These are phyloP conservation scores for Lactarius sp. DNA, from an alignment of 768 basidiomycete genomes.

Conservation along the genomic window DNA sequence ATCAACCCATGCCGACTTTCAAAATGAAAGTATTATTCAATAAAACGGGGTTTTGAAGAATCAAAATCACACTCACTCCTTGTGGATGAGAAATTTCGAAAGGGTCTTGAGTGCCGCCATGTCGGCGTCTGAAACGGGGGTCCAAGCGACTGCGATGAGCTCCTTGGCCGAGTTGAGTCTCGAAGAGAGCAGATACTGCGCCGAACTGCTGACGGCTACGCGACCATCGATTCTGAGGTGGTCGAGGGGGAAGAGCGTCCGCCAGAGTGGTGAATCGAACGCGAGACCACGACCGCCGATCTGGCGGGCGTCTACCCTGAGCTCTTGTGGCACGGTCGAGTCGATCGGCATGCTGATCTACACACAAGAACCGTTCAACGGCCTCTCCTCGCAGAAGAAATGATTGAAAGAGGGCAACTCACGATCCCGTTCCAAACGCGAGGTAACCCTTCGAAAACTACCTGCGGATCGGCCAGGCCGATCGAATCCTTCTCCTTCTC, in stretches of 20 bases:
- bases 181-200: constrained; percentile 74
- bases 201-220: constrained; percentile 69
- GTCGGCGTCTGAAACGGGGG: constrained; percentile 43
- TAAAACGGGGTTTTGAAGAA: not conserved
- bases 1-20: constrained; percentile 78
- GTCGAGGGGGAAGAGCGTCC: constrained; percentile 51
- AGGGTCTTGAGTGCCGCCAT: constrained; percentile 55
- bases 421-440: constrained; percentile 76
- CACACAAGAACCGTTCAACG: constrained; percentile 22
- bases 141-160: constrained; percentile 70
- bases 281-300: constrained; percentile 67
- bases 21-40: constrained; percentile 11
- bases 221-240: constrained; percentile 78
- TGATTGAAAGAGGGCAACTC: constrained; percentile 26
- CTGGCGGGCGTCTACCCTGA: constrained; percentile 65
- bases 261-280: constrained; percentile 54
- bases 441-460: constrained; percentile 50
- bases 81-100: constrained; percentile 62
- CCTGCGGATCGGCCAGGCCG: constrained; percentile 24
- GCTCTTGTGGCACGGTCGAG: constrained; percentile 61
- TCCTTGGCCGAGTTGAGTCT: constrained; percentile 75
- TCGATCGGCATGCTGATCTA: constrained; percentile 81
- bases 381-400: not conserved
- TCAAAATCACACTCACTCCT: constrained; percentile 49
- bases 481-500: not conserved